Evolutionary conservation across 176 grass and related monocot genomes (phyloP), one percentile per base, ranked within the genome.

Genomic region (Oryza nivara): DNA sequence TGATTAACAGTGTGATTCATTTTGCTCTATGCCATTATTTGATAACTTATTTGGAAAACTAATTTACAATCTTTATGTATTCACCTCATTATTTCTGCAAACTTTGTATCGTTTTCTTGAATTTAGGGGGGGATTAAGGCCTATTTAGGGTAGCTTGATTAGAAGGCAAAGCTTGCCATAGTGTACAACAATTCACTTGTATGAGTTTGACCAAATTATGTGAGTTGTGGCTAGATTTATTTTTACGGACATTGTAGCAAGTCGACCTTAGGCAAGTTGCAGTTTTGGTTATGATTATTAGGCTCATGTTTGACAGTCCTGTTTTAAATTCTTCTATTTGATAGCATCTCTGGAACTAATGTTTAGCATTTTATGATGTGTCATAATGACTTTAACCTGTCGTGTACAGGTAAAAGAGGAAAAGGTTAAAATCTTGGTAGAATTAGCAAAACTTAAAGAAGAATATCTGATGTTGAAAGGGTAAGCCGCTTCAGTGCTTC

Each of bases 361-460:
- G 26, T 73, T 60, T 72, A 19, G 17, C 5, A 5, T 17, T 73
- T 67, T 28, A 61, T 82, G 58, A 63, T 63, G 20, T 45, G 6
- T 80, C 1, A 26, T 56, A 63, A 68, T 68, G 67, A 74, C 66
- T 38, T 88, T 74, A 41, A 78, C 47, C 43, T 85, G 51, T 73
- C 71, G 5, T 90, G 34, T 89, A 58, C 82, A 98, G 92, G 91
- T 98, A 76, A 95, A 90, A 43, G 87, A 95, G 80, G 96, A 98
- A 90, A 98, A 98, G 80, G 89, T 98, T 65, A 93, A 80, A 67
- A 81, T 86, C 77, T 89, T 98, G 11, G 88, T 95, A 85, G 96
- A 98, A 85, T 92, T 95, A 84, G 91, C 96, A 78, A 90, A 92
- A 86, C 73, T 95, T 61, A 95, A 95, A 89, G 83, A 93, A 95